Evolutionary conservation across 1,139 yeast species (phyloP).

Genomic region (Saccharomyces pastorianus): DNA sequence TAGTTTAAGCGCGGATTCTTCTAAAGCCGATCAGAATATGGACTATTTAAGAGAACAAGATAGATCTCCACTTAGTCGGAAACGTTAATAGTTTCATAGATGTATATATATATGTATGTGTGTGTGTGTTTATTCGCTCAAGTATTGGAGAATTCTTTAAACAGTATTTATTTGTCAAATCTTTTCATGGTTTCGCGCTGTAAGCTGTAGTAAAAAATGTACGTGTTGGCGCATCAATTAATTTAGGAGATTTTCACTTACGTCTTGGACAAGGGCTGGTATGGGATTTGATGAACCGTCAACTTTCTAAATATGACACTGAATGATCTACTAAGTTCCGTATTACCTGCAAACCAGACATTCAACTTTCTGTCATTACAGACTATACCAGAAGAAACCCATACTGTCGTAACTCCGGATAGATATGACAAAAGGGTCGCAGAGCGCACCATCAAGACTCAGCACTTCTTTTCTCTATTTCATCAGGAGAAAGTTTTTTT

Average conservation of each 20-base stretch:
- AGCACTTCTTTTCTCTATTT: slow-evolving; percentile 55
- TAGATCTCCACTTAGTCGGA: background rate
- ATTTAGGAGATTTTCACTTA: background rate
- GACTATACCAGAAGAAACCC: slow-evolving; percentile 37
- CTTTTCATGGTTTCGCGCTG: background rate
- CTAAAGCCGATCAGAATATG: background rate
- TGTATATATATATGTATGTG: background rate
- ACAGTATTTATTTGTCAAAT: background rate
- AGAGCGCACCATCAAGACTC: slow-evolving; percentile 42
- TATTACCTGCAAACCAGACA: slow-evolving; percentile 31
- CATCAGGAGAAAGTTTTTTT: slow-evolving; percentile 42
- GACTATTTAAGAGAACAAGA: background rate
- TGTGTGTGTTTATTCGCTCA: background rate
- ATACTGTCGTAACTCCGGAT: slow-evolving; percentile 31
- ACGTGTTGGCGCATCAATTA: background rate
- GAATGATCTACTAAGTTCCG: slow-evolving; percentile 15
- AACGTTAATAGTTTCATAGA: background rate
- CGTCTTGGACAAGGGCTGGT: background rate
- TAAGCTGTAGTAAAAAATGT: background rate
- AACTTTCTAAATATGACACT: background rate
- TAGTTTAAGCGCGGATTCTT: background rate
- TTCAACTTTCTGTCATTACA: slow-evolving; percentile 41
- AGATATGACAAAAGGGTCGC: slow-evolving; percentile 5
- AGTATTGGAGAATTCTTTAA: background rate
- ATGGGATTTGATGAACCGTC: background rate